phyloP scores from a whole-genome alignment of 768 basidiomycete genomes.

The Ramaria sp. region DNA sequence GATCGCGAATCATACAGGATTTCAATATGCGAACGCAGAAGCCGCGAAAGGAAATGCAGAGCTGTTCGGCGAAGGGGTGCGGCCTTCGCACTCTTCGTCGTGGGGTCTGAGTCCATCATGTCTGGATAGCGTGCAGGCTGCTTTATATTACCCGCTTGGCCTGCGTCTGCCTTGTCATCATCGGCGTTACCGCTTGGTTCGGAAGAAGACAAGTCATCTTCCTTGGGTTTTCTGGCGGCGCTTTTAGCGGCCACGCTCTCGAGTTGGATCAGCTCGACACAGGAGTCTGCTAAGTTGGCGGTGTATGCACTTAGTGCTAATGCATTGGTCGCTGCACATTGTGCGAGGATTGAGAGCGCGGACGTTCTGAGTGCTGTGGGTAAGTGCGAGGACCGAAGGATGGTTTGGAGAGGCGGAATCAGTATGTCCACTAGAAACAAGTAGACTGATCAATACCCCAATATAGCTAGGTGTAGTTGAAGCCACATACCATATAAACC shows the following conservation, averaged over 20 bases:
- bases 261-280: slow-evolving; percentile 68
- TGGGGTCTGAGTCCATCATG: slow-evolving; percentile 47
- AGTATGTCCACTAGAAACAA: slow-evolving; percentile 47
- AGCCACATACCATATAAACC: slow-evolving; percentile 49
- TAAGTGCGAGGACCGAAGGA: slow-evolving; percentile 46
- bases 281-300: slow-evolving; percentile 49
- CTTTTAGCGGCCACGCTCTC: slow-evolving; percentile 33
- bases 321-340: slow-evolving; percentile 55
- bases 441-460: background rate
- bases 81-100: slow-evolving; percentile 48
- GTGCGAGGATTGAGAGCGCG: slow-evolving; percentile 59
- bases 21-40: slow-evolving; percentile 52
- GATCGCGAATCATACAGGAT: slow-evolving; percentile 29
- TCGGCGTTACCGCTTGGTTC: background rate
- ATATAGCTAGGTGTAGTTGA: background rate
- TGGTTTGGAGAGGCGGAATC: slow-evolving; percentile 57
- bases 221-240: slow-evolving; percentile 4
- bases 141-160: background rate
- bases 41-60: slow-evolving; percentile 65
- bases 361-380: slow-evolving; percentile 70
- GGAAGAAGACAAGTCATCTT: slow-evolving; percentile 6
- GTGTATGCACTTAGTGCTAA: slow-evolving; percentile 54
- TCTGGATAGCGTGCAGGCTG: background rate
- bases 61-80: slow-evolving; percentile 80
- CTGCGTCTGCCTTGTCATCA: slow-evolving; percentile 14